Evolutionary conservation across 768 basidiomycete species (phyloP).

Genomic region (Myochromella boudieri): DNA sequence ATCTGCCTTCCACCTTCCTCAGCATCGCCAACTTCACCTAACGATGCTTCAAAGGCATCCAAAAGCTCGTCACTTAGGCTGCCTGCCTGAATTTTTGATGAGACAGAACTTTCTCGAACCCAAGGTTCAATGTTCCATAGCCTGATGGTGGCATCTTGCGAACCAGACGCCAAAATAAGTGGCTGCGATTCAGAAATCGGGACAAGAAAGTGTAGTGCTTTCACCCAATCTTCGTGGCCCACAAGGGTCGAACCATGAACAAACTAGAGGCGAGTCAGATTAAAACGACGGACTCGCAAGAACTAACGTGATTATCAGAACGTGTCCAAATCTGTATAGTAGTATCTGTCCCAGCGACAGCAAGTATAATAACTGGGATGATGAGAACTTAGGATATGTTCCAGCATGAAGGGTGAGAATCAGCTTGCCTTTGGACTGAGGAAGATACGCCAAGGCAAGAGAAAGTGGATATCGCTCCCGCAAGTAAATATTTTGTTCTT

Average conservation of each 20-base stretch:
- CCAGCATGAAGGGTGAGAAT: background rate
- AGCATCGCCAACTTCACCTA: constrained; percentile 66
- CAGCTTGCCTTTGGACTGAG: constrained; percentile 60
- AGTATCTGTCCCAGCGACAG: constrained; percentile 79
- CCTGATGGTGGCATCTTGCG: constrained; percentile 92
- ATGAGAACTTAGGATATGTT: background rate
- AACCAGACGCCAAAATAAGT: constrained; percentile 86
- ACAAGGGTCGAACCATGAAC: constrained; percentile 56
- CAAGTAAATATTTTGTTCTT: constrained; percentile 61
- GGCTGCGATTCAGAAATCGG: constrained; percentile 33
- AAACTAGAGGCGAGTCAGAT: constrained; percentile 40
- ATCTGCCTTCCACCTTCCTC: constrained; percentile 86
- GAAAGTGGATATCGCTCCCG: constrained; percentile 76
- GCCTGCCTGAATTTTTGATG: constrained; percentile 17
- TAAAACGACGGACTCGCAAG: background rate
- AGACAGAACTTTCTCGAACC: constrained; percentile 26
- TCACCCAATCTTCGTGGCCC: constrained; percentile 98
- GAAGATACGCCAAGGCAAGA: constrained; percentile 62
- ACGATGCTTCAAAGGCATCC: constrained; percentile 84
- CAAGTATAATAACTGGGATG: constrained; percentile 61
- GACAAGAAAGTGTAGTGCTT: constrained; percentile 67
- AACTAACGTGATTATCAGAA: constrained; percentile 53
- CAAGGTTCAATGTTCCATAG: constrained; percentile 82
- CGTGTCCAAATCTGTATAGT: constrained; percentile 78
- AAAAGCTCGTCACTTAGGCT: constrained; percentile 70